Evolutionary conservation across 805 yeast species (phyloP), one percentile per base, ranked within the genome.

Genomic region (Ogataea haglerorum): DNA sequence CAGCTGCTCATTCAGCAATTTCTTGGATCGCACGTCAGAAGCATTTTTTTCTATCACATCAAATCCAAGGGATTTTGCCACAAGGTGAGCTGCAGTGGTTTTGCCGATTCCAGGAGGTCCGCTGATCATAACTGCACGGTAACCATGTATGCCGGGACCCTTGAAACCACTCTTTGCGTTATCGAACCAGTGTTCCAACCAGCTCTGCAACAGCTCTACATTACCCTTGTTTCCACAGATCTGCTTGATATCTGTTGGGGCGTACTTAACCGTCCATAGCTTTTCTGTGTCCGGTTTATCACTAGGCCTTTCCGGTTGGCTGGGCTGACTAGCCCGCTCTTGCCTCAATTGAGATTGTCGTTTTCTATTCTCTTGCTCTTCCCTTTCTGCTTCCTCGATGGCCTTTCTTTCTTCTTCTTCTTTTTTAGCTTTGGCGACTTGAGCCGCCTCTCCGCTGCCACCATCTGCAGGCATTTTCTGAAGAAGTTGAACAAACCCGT

Each of bases 181-280:
- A 0, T 63, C 64, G 41, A 78, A 78, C 97, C 98, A 93, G 53
- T 76, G 73, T 12, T 62, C 60, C 15, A 93, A 70, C 99, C 99
- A 93, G 30, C 58, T 70, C 28, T 72, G 69, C 34, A 93, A 68
- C 55, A 78, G 78, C 15, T 68, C 67, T 10, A 93, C 82, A 42
- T 78, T 77, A 3, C 85, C 78, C 60, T 86, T 88, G 60, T 90
- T 90, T 46, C 99, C 99, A 65, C 97, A 90, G 18, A 93, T 77
- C 49, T 91, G 96, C 28, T 69, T 68, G 33, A 84, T 45, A 26
- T 71, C 70, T 1, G 78, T 74, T 8, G 99, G 99, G 0, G 98
- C 98, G 62, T 93, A 87, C 59, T 80, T 88, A 4, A 78, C 83
- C 0, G 99, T 93, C 99, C 99, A 93, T 42, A 93, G 66, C 53